Percentiles rank a stretch among this genome's conserved stretches.
phyloP scores from a whole-genome alignment of 352 stramenopile species.

The Phytophthora multivora region DNA sequence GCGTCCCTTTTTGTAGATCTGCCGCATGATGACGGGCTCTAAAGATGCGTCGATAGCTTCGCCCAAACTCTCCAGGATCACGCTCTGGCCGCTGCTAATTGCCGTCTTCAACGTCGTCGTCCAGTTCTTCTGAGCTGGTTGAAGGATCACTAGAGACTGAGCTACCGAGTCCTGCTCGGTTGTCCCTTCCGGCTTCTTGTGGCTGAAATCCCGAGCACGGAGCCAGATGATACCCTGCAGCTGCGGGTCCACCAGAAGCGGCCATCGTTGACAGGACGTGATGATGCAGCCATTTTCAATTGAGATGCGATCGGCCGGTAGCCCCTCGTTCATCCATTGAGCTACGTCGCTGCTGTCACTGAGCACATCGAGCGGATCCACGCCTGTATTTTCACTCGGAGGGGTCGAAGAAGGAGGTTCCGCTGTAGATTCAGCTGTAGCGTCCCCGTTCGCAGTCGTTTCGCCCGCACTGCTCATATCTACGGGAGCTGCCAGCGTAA shows the following conservation, averaged over 20 bases:
- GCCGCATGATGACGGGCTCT: slow-evolving; percentile 89
- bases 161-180: slow-evolving; percentile 1
- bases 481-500: slow-evolving; percentile 41
- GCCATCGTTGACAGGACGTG: slow-evolving; percentile 86
- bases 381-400: slow-evolving; percentile 11
- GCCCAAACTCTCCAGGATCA: slow-evolving; percentile 92
- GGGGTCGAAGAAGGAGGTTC: slow-evolving; percentile 6
- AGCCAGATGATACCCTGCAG: slow-evolving; percentile 91
- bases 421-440: neutral
- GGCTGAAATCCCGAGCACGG: slow-evolving; percentile 55
- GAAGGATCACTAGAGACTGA: slow-evolving; percentile 67
- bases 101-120: slow-evolving; percentile 73
- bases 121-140: slow-evolving; percentile 80
- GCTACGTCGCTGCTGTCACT: slow-evolving; percentile 85
- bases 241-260: slow-evolving; percentile 91
- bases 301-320: slow-evolving; percentile 91
- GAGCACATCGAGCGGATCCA: slow-evolving; percentile 90
- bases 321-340: slow-evolving; percentile 92
- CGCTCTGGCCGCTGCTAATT: slow-evolving; percentile 75
- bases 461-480: slow-evolving; percentile 8
- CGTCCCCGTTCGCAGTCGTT: slow-evolving; percentile 1
- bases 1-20: slow-evolving; percentile 88
- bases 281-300: slow-evolving; percentile 94
- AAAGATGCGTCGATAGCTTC: slow-evolving; percentile 88
- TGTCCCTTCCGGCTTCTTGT: slow-evolving; percentile 10